These are phyloP conservation scores for Colletotrichum paranaense DNA, from an alignment of 2,329 filamentous ascomycete species.

Conservation along the genomic window DNA sequence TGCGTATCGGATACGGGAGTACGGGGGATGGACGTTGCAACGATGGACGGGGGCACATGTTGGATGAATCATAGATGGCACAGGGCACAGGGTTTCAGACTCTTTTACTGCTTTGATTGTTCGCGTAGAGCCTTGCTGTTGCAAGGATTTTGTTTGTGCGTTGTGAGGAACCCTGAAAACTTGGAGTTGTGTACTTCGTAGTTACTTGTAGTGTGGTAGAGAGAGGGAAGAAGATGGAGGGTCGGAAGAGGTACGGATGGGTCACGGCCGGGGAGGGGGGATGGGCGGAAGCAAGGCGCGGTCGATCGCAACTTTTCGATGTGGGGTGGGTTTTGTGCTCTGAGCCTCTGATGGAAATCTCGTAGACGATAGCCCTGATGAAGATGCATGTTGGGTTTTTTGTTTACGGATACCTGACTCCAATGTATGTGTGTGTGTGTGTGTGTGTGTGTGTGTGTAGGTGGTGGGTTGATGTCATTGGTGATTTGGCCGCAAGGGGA, in stretches of 20 bases:
- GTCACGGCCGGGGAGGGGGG: neutral
- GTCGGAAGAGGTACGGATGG: constrained; percentile 3
- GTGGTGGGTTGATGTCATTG: neutral
- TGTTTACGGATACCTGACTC: too few species aligned
- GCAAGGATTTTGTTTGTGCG: neutral
- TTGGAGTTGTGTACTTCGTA: neutral
- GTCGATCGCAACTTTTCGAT: constrained; percentile 2
- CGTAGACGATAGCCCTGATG: too few species aligned
- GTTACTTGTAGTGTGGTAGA: neutral
- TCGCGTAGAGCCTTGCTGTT: neutral
- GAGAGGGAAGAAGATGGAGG: neutral
- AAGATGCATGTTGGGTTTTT: too few species aligned
- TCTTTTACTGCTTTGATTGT: neutral
- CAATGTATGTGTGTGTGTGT: too few species aligned
- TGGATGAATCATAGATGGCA: neutral
- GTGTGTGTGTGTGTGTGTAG: too few species aligned
- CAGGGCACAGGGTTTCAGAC: neutral
- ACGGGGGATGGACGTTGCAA: neutral
- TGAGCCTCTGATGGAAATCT: too few species aligned
- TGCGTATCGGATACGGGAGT: neutral
- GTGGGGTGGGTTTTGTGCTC: neutral
- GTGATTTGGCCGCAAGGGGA: neutral
- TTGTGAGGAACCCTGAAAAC: neutral
- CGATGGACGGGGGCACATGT: too few species aligned
- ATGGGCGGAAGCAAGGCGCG: neutral